Conservation (phyloP, 78 protist species). For the Monocercomonoides exilis region DNA sequence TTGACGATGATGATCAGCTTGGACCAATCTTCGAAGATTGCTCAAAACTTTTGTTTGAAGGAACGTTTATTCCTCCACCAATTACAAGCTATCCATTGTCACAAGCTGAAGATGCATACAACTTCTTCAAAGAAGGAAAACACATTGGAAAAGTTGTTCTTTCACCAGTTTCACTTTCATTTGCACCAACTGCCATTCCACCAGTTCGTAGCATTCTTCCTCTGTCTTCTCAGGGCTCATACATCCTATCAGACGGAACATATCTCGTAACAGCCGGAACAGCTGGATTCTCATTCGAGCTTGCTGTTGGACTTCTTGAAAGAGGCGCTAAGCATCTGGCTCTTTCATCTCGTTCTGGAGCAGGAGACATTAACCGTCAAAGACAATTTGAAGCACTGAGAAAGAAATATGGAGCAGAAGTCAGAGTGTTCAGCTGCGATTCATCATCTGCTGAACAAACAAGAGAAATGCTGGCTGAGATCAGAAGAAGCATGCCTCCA, state of each 20-base stretch:
- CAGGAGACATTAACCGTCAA: background rate
- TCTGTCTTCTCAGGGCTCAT: background rate
- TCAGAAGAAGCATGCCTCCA: background rate
- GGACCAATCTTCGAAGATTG: background rate
- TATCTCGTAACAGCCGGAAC: background rate
- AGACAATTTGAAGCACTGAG: background rate
- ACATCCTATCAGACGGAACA: background rate
- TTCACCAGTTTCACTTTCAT: background rate
- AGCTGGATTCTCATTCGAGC: background rate
- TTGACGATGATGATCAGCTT: background rate
- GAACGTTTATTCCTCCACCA: background rate
- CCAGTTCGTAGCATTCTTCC: background rate
- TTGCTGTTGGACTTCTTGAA: background rate
- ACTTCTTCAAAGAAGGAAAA: background rate
- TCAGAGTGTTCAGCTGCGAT: background rate
- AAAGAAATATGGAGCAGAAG: background rate
- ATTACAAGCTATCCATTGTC: background rate
- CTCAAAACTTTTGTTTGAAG: background rate
- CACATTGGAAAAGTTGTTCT: conserved; percentile 12
- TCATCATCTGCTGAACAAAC: background rate
- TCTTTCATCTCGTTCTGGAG: background rate
- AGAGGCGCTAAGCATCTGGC: background rate
- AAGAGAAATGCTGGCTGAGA: background rate
- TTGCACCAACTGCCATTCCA: background rate
- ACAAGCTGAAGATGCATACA: background rate